Percentiles rank a stretch among this genome's conserved stretches.
Evolutionary conservation across 805 yeast species (phyloP).

Genomic region (Suhomyces xylopsoci): DNA sequence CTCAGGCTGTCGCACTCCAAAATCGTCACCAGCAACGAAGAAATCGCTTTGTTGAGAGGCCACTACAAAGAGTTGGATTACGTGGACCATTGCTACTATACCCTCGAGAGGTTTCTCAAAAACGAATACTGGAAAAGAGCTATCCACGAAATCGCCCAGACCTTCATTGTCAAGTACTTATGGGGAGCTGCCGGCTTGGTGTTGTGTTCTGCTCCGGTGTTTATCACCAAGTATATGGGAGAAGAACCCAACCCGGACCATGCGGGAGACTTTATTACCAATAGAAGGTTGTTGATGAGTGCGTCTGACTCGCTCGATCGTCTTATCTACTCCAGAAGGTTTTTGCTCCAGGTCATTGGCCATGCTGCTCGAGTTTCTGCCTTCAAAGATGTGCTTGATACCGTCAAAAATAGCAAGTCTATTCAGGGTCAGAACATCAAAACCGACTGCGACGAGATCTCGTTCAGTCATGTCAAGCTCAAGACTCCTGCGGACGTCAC

Average conservation of each 20-base stretch:
- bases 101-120: conserved; percentile 72
- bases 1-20: conserved; percentile 81
- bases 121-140: conserved; percentile 74
- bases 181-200: conserved; percentile 96
- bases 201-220: conserved; percentile 85
- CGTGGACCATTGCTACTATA: conserved; percentile 77
- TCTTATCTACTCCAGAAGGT: conserved; percentile 79
- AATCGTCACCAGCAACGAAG: conserved; percentile 75
- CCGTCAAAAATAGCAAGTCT: conserved; percentile 14
- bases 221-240: conserved; percentile 55
- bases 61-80: conserved; percentile 74
- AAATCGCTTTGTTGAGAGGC: conserved; percentile 81
- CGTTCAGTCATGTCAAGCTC: conserved; percentile 73
- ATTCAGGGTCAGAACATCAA: conserved; percentile 20
- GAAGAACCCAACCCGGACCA: conserved; percentile 41
- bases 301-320: conserved; percentile 89
- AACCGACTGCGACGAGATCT: conserved; percentile 50
- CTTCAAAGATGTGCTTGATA: conserved; percentile 61
- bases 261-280: conserved; percentile 85
- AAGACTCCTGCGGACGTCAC: conserved; percentile 82
- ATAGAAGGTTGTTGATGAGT: conserved; percentile 75
- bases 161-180: conserved; percentile 83
- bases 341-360: conserved; percentile 78
- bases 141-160: conserved; percentile 79
- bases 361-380: conserved; percentile 72